Percentiles rank a stretch among this genome's conserved stretches.
These are phyloP conservation scores for Garcia nutans DNA, from an alignment of 345 rosid genomes.

Conservation along the genomic window DNA sequence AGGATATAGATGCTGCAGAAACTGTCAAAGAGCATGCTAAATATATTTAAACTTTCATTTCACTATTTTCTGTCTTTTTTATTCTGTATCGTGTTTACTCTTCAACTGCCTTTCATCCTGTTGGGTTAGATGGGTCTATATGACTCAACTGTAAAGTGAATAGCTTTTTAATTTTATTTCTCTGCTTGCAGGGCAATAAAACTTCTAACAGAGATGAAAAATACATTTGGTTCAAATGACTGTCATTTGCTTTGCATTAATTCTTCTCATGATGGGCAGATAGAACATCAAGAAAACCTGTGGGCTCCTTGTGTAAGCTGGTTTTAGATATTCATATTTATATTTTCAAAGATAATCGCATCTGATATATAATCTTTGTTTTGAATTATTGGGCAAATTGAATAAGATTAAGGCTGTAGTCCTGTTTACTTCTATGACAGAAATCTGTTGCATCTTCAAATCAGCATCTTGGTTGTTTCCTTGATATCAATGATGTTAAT, in stretches of 20 bases:
- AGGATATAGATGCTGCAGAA: too few relatives aligned
- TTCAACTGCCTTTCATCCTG: neutral
- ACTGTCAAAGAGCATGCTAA: too few relatives aligned
- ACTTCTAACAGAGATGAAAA: constrained; percentile 81
- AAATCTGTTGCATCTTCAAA: constrained; percentile 48
- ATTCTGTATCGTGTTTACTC: constrained; percentile 7
- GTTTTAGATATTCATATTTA: constrained; percentile 13
- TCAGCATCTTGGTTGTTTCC: constrained; percentile 65
- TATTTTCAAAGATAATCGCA: neutral
- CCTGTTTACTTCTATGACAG: constrained; percentile 50
- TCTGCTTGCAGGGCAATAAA: constrained; percentile 65
- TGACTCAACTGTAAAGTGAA: constrained; percentile 15
- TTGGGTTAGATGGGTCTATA: neutral
- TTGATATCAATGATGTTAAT: constrained; percentile 64
- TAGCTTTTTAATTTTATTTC: constrained; percentile 27
- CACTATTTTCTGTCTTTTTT: constrained; percentile 1
- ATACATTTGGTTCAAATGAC: constrained; percentile 71
- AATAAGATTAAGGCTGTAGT: constrained; percentile 21
- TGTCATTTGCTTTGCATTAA: constrained; percentile 84
- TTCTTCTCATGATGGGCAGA: constrained; percentile 72
- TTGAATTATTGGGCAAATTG: constrained; percentile 14
- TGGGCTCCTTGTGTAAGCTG: constrained; percentile 69
- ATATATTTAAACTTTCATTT: neutral
- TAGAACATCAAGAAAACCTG: constrained; percentile 61
- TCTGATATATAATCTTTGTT: constrained; percentile 14